Percentiles rank a stretch among this genome's conserved stretches.
Evolutionary conservation across 2,329 filamentous ascomycete genomes (phyloP).

Genomic region (Neofusicoccum kwambonambiense): DNA sequence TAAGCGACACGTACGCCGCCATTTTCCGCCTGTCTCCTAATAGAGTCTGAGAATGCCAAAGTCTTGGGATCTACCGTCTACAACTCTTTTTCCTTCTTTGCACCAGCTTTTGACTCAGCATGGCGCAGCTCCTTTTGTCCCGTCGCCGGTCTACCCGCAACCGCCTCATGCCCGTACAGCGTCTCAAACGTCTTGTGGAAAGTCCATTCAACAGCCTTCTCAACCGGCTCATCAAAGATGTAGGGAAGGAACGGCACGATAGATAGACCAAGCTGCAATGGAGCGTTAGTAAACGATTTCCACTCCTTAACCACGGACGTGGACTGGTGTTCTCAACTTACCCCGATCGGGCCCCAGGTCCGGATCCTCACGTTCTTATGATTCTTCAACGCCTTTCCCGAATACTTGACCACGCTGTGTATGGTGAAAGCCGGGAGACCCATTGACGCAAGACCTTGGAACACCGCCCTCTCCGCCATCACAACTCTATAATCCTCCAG

Average conservation of each 20-base stretch:
- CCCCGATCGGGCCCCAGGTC: constrained; percentile 87
- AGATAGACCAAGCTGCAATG: constrained; percentile 55
- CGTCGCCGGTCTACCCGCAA: constrained; percentile 42
- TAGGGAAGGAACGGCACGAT: constrained; percentile 78
- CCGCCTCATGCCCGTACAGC: constrained; percentile 65
- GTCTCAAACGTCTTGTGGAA: constrained; percentile 80
- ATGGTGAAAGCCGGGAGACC: constrained; percentile 91
- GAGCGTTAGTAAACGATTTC: neutral
- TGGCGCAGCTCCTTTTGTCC: constrained; percentile 39
- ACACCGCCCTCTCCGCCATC: constrained; percentile 86
- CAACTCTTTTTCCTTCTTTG: constrained; percentile 40
- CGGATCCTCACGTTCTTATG: constrained; percentile 70
- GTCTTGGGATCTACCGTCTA: constrained; percentile 20
- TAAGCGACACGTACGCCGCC: too few relatives aligned
- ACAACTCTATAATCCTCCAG: constrained; percentile 89
- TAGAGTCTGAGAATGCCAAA: too few relatives aligned
- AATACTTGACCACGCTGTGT: constrained; percentile 88
- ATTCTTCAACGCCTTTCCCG: constrained; percentile 79
- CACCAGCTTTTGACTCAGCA: constrained; percentile 30
- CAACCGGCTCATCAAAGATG: constrained; percentile 89
- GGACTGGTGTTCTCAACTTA: constrained; percentile 49
- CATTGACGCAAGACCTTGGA: constrained; percentile 91
- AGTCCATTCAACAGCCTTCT: constrained; percentile 83
- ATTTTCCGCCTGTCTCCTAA: too few relatives aligned
- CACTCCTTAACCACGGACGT: too few relatives aligned